Conservation (phyloP, 2,329 filamentous ascomycete species). For the Venturia carpophila region DNA sequence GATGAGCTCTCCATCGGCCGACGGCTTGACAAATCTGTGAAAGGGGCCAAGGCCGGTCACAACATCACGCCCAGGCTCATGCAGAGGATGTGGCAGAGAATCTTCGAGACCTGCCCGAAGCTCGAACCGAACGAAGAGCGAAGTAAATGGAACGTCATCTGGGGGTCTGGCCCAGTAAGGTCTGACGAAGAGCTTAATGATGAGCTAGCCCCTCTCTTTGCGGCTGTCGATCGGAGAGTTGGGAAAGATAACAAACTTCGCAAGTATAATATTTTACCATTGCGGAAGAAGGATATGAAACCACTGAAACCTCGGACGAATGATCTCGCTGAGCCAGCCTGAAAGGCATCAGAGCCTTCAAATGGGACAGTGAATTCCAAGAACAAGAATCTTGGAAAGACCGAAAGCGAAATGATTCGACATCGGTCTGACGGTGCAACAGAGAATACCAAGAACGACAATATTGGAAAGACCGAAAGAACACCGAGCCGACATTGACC, state of each 20-base stretch:
- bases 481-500: background rate
- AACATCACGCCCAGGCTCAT: constrained; percentile 38
- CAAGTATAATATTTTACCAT: background rate
- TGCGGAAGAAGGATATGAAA: background rate
- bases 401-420: too few species aligned
- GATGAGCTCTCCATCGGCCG: constrained; percentile 27
- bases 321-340: background rate
- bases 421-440: too few species aligned
- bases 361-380: background rate
- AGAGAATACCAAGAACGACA: too few species aligned
- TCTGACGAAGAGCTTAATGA: background rate
- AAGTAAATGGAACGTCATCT: constrained; percentile 8
- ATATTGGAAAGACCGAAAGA: background rate
- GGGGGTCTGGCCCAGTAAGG: constrained; percentile 5
- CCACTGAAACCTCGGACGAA: background rate
- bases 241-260: background rate
- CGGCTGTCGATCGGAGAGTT: background rate
- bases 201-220: constrained; percentile 5
- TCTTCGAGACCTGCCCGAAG: constrained; percentile 13
- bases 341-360: background rate
- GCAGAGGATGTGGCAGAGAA: constrained; percentile 35
- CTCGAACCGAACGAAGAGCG: background rate
- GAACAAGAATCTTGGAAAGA: background rate
- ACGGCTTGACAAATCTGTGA: constrained; percentile 18
- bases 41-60: constrained; percentile 27